A percentile compares a stretch with the other conserved stretches of the same genome.
Conservation (phyloP, 495 filamentous ascomycete species). For the Talaromyces proteolyticus region DNA sequence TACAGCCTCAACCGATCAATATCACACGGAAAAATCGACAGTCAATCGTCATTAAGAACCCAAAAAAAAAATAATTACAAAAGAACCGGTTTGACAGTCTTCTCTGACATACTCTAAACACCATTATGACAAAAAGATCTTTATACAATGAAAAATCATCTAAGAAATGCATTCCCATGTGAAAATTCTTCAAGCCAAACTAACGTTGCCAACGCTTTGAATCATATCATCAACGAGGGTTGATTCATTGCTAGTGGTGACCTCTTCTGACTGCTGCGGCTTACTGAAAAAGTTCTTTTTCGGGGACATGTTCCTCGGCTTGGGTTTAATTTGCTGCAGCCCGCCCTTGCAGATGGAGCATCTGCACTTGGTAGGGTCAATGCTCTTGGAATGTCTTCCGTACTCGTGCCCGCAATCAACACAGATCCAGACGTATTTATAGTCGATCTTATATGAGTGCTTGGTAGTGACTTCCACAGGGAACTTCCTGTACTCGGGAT, state of each 20-base stretch:
- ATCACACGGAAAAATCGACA: too few relatives aligned
- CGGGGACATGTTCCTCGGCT: slow-evolving; percentile 50
- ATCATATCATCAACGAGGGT: background rate
- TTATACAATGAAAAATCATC: too few relatives aligned
- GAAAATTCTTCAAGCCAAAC: background rate
- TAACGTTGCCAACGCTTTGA: background rate
- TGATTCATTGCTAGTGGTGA: background rate
- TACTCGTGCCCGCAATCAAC: slow-evolving; percentile 59
- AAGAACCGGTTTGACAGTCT: too few relatives aligned
- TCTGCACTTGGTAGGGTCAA: slow-evolving; percentile 56
- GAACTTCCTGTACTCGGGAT: slow-evolving; percentile 35
- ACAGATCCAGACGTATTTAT: slow-evolving; percentile 86
- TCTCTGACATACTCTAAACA: too few relatives aligned
- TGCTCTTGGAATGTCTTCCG: slow-evolving; percentile 77
- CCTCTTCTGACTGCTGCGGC: background rate
- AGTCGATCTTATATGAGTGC: slow-evolving; percentile 81
- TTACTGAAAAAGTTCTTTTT: slow-evolving; percentile 52
- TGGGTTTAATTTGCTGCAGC: slow-evolving; percentile 75
- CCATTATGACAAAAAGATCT: too few relatives aligned
- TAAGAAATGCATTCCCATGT: background rate
- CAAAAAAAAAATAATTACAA: too few relatives aligned
- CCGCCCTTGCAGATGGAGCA: slow-evolving; percentile 66
- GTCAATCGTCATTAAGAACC: too few relatives aligned
- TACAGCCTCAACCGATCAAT: too few relatives aligned
- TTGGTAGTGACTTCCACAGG: slow-evolving; percentile 75